phyloP scores from a whole-genome alignment of 768 basidiomycete genomes.

The Artomyces pyxidatus region DNA sequence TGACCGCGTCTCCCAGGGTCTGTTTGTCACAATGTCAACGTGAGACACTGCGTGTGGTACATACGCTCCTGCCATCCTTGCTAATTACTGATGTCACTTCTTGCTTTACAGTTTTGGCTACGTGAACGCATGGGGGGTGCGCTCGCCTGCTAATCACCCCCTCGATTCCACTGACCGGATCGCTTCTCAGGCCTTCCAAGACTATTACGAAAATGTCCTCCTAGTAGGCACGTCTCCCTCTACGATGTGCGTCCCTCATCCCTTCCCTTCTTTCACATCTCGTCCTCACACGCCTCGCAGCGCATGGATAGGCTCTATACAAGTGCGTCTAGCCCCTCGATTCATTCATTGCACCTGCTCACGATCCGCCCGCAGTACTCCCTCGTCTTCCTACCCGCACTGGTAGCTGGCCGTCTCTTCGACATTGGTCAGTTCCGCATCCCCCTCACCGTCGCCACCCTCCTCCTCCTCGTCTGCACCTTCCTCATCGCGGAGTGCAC shows the following conservation, averaged over 20 bases:
- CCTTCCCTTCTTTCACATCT: background rate
- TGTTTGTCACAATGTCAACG: constrained; percentile 36
- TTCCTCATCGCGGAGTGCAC: constrained; percentile 68
- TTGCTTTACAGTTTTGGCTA: constrained; percentile 52
- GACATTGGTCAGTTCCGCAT: constrained; percentile 61
- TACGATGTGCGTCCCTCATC: constrained; percentile 38
- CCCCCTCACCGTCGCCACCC: constrained; percentile 40
- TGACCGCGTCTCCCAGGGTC: constrained; percentile 5
- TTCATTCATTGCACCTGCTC: background rate
- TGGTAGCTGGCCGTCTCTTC: constrained; percentile 61
- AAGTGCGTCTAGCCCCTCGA: constrained; percentile 30
- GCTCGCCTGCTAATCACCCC: no score
- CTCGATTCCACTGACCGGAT: constrained; percentile 1
- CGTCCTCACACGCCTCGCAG: constrained; percentile 25
- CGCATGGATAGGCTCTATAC: constrained; percentile 76
- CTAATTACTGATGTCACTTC: background rate
- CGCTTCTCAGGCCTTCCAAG: constrained; percentile 54
- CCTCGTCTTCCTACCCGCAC: constrained; percentile 51
- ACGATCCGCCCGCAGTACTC: constrained; percentile 38
- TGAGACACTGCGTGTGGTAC: constrained; percentile 17
- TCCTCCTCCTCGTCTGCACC: constrained; percentile 43
- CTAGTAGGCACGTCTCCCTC: constrained; percentile 47
- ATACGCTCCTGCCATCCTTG: background rate
- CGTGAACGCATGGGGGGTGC: constrained; percentile 69
- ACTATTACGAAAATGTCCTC: constrained; percentile 52